A percentile compares a stretch with the other conserved stretches of the same genome.
phyloP scores from a whole-genome alignment of 148 eudicot species.

The Polygonum maritimum region DNA sequence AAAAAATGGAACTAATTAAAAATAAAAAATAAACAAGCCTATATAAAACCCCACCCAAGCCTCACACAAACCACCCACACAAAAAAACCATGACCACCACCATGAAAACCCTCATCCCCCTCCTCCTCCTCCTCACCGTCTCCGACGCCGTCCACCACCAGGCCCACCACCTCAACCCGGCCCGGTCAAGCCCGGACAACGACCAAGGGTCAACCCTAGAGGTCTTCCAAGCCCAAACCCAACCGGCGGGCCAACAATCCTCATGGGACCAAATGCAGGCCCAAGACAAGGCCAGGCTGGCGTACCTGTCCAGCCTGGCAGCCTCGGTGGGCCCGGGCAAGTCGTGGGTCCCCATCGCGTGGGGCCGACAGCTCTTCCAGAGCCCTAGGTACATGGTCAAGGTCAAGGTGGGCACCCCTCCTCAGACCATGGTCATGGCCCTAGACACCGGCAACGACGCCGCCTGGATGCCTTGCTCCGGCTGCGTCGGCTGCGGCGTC shows the following conservation, averaged over 20 bases:
- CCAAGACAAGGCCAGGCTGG: constrained; percentile 50
- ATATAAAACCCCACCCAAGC: background rate
- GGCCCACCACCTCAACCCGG: background rate
- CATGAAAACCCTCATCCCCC: constrained; percentile 15
- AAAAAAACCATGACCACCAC: background rate
- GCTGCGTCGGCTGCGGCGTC: constrained; percentile 66
- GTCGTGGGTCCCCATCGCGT: constrained; percentile 48
- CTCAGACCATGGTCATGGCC: constrained; percentile 67
- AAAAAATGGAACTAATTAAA: too few species aligned
- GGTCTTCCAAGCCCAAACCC: constrained; percentile 35
- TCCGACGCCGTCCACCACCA: constrained; percentile 7
- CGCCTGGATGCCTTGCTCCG: constrained; percentile 74
- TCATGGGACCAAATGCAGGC: constrained; percentile 66
- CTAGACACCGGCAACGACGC: constrained; percentile 75
- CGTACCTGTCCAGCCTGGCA: constrained; percentile 45
- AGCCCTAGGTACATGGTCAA: constrained; percentile 66
- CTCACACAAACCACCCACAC: background rate
- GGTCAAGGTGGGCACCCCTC: constrained; percentile 69
- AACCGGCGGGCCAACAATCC: constrained; percentile 34
- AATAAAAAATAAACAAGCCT: background rate
- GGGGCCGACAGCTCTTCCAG: constrained; percentile 54
- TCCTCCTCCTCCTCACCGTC: constrained; percentile 19
- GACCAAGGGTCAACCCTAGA: constrained; percentile 32
- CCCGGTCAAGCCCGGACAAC: constrained; percentile 15
- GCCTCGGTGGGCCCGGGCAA: constrained; percentile 24